These are phyloP conservation scores for Lactarius hengduanensis DNA, from an alignment of 768 basidiomycete genomes.

Conservation along the genomic window DNA sequence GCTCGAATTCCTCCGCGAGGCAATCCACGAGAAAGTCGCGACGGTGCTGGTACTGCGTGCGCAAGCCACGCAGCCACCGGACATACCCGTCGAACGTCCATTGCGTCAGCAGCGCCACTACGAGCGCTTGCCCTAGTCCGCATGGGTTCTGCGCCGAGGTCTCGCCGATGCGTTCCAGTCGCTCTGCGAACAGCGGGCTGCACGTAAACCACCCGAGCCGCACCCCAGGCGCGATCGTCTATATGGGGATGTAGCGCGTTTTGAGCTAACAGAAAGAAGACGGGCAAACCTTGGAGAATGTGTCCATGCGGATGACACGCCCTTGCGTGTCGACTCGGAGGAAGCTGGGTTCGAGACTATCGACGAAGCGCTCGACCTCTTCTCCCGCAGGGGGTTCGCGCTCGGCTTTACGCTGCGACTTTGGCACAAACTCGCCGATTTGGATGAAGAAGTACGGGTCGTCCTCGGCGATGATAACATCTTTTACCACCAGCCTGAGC, in stretches of 20 bases:
- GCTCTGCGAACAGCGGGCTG: slow-evolving; percentile 71
- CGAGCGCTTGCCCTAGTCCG: slow-evolving; percentile 68
- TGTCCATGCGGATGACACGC: slow-evolving; percentile 80
- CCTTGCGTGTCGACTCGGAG: slow-evolving; percentile 74
- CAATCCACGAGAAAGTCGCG: slow-evolving; percentile 66
- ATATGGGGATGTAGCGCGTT: slow-evolving; percentile 9
- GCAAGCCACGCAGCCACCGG: slow-evolving; percentile 70
- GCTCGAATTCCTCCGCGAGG: slow-evolving; percentile 59
- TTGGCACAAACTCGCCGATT: slow-evolving; percentile 52
- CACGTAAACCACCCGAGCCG: slow-evolving; percentile 81
- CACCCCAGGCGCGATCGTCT: slow-evolving; percentile 78
- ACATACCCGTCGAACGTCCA: slow-evolving; percentile 75
- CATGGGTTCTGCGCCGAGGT: slow-evolving; percentile 66
- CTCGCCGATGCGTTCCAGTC: slow-evolving; percentile 68
- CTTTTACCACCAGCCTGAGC: slow-evolving; percentile 33
- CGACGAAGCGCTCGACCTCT: slow-evolving; percentile 48
- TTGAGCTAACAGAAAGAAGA: slow-evolving; percentile 2
- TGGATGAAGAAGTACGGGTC: slow-evolving; percentile 83
- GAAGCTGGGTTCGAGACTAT: slow-evolving; percentile 58
- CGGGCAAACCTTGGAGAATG: slow-evolving; percentile 63
- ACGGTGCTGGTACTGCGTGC: slow-evolving; percentile 53
- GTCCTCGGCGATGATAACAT: slow-evolving; percentile 79
- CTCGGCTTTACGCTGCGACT: slow-evolving; percentile 35
- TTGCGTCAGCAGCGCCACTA: slow-evolving; percentile 56
- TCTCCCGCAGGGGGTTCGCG: slow-evolving; percentile 30